These are phyloP conservation scores for Graphium sp. DNA, from an alignment of 2,329 filamentous ascomycete species.

Conservation along the genomic window DNA sequence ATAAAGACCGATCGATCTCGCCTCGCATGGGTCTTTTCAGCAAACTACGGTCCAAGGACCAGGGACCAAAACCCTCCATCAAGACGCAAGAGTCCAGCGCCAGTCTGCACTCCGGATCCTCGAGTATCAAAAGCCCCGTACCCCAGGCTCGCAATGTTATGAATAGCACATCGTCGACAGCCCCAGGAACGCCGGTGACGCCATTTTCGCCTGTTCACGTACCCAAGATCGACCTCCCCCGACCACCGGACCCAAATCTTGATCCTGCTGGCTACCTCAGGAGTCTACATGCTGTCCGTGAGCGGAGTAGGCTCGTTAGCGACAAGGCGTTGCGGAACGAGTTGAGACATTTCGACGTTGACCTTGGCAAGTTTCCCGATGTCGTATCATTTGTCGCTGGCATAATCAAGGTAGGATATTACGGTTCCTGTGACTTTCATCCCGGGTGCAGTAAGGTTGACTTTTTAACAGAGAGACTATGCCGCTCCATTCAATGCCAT, in stretches of 20 bases:
- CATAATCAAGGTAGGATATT: constrained; percentile 66
- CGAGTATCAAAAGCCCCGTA: constrained; percentile 24
- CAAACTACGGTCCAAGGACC: constrained; percentile 5
- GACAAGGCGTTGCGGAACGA: constrained; percentile 63
- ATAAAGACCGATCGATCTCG: no score
- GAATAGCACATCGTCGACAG: no score
- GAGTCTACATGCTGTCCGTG: constrained; percentile 76
- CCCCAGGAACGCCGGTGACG: constrained; percentile 28
- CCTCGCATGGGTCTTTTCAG: constrained; percentile 8
- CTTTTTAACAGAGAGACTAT: constrained; percentile 28
- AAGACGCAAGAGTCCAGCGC: constrained; percentile 28
- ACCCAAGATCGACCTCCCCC: constrained; percentile 65
- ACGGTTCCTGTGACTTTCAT: not conserved
- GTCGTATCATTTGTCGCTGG: constrained; percentile 79
- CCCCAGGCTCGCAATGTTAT: no score
- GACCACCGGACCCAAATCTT: constrained; percentile 69
- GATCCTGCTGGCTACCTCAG: constrained; percentile 84
- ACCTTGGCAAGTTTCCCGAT: constrained; percentile 67
- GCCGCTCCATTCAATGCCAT: constrained; percentile 44
- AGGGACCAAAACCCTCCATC: constrained; percentile 15
- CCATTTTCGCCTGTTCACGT: constrained; percentile 37
- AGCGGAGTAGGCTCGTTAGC: constrained; percentile 56
- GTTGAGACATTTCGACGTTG: constrained; percentile 75
- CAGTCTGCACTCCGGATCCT: constrained; percentile 32
- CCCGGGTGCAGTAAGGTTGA: not conserved